Conservation (phyloP, 2,329 filamentous ascomycete genomes). For the Phyllosticta capitalensis region DNA sequence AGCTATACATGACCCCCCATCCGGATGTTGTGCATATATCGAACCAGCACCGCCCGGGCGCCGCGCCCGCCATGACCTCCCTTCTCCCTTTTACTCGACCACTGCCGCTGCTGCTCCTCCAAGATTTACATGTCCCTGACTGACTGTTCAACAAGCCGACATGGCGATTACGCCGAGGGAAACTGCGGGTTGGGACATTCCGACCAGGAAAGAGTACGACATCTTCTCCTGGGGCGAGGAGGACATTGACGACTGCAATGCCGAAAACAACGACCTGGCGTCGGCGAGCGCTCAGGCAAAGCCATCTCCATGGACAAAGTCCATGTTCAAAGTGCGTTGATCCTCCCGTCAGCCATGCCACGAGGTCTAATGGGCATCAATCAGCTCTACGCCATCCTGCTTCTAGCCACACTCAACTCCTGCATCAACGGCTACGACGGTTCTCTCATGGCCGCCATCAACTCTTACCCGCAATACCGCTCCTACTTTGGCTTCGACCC, state of each 20-base stretch:
- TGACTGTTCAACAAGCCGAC: neutral
- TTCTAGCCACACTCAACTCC: constrained; percentile 36
- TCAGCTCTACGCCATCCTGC: constrained; percentile 33
- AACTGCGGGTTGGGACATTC: neutral
- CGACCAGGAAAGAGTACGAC: neutral
- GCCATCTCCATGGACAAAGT: constrained; percentile 29
- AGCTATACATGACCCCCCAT: neutral
- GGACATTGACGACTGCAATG: neutral
- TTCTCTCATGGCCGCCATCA: constrained; percentile 42
- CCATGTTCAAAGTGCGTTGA: constrained; percentile 34
- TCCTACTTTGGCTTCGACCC: constrained; percentile 32
- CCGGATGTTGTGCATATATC: neutral
- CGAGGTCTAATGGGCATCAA: neutral
- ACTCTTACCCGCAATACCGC: constrained; percentile 37
- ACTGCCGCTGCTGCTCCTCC: neutral
- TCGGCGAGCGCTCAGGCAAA: constrained; percentile 38
- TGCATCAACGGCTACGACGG: constrained; percentile 42
- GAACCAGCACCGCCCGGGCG: neutral
- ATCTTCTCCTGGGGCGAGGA: neutral
- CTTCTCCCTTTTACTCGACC: neutral
- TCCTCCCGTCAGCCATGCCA: neutral
- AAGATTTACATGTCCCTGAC: neutral
- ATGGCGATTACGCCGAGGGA: neutral
- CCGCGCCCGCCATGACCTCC: neutral
- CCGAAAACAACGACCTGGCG: constrained; percentile 31